These are phyloP conservation scores for Penicillium nordicum DNA, from an alignment of 2,329 filamentous ascomycete species.

Conservation along the genomic window DNA sequence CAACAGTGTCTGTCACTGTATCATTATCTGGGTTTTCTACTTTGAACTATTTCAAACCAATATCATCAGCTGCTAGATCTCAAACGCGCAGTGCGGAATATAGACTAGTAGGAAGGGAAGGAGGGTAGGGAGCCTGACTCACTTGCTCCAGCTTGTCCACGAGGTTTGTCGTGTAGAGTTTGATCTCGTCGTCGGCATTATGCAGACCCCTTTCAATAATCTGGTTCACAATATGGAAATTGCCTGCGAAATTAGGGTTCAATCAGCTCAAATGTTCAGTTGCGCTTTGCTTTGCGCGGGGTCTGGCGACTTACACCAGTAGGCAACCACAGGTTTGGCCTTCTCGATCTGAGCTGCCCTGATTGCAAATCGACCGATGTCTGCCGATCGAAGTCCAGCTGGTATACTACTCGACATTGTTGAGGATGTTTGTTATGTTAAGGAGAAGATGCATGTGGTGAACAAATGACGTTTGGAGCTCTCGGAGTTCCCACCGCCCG, in stretches of 20 bases:
- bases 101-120: not conserved
- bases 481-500: conserved; percentile 21
- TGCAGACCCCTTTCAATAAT: conserved; percentile 81
- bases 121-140: conserved; percentile 20
- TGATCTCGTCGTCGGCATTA: conserved; percentile 70
- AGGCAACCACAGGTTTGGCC: conserved; percentile 82
- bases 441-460: conserved; percentile 3
- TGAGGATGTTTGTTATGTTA: not conserved
- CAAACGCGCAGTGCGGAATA: not conserved
- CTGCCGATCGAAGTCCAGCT: conserved; percentile 69
- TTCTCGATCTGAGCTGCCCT: conserved; percentile 80
- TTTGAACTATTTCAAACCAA: conserved; percentile 56
- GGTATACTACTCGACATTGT: conserved; percentile 72
- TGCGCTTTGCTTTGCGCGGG: conserved; percentile 3
- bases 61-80: conserved; percentile 1
- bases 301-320: conserved; percentile 72
- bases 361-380: conserved; percentile 78
- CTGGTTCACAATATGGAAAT: conserved; percentile 90
- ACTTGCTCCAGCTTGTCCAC: conserved; percentile 90
- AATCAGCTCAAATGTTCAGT: conserved; percentile 14
- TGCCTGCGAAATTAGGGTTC: conserved; percentile 53
- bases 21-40: conserved; percentile 71
- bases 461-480: conserved; percentile 24
- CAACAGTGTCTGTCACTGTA: conserved; percentile 77
- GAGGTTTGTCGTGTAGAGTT: conserved; percentile 73